Evolutionary conservation across 192 early-diverging fungal genomes (phyloP).

Genomic region (Borealophlyctis nickersoniae): DNA sequence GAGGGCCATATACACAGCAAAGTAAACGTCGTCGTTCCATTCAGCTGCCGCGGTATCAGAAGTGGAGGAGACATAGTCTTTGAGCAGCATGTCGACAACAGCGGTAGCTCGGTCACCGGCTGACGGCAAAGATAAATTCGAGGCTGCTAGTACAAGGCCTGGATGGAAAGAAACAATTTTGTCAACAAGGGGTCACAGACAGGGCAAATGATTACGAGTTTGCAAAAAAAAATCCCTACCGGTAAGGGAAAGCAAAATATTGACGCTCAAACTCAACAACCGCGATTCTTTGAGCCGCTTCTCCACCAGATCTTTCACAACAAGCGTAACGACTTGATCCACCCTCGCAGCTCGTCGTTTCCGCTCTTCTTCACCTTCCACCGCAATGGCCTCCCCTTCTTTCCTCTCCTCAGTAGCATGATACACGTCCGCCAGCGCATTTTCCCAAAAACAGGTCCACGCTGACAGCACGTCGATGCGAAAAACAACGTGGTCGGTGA

Average conservation of each 20-base stretch:
- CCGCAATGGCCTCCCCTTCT: background rate
- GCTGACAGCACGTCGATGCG: conserved; percentile 13
- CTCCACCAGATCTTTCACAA: conserved; percentile 8
- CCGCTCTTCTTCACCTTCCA: conserved; percentile 10
- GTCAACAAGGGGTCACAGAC: background rate
- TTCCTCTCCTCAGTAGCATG: background rate
- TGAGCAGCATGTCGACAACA: conserved; percentile 9
- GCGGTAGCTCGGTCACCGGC: conserved; percentile 9
- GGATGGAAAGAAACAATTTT: background rate
- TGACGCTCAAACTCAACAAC: conserved; percentile 7
- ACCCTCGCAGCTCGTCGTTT: conserved; percentile 1
- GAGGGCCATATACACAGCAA: conserved; percentile 15
- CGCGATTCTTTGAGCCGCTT: conserved; percentile 13
- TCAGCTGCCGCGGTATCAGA: conserved; percentile 6
- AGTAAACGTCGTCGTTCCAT: conserved; percentile 21
- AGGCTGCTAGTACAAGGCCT: conserved; percentile 13
- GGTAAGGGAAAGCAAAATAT: conserved; percentile 14
- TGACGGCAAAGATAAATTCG: conserved; percentile 1
- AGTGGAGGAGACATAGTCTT: conserved; percentile 17
- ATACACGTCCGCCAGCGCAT: conserved; percentile 10
- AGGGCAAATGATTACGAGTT: background rate
- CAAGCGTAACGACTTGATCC: conserved; percentile 1
- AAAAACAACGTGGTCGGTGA: conserved; percentile 13
- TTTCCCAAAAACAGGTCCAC: conserved; percentile 23
- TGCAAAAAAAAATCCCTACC: conserved; percentile 11